Conservation (phyloP, 306 rosid species). For the Prunus kanzakura region DNA sequence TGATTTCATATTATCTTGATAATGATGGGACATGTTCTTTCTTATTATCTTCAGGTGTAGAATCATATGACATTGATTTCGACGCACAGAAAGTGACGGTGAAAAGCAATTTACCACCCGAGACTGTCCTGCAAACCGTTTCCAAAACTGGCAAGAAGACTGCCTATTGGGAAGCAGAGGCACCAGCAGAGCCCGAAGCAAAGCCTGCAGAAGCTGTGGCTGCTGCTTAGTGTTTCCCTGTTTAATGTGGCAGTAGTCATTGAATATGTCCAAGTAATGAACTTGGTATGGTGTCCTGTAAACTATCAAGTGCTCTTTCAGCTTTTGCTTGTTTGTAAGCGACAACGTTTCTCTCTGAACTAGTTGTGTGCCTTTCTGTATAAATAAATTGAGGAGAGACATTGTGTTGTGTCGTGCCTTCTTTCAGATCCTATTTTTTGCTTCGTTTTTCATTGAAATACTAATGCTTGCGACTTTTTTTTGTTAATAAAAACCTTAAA, state of each 20-base stretch:
- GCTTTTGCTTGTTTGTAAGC: conserved; percentile 24
- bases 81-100: conserved; percentile 93
- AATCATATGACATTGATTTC: conserved; percentile 78
- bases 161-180: conserved; percentile 67
- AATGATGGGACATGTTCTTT: conserved; percentile 8
- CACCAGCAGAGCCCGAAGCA: conserved; percentile 32
- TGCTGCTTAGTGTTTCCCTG: conserved; percentile 32
- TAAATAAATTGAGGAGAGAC: conserved; percentile 14
- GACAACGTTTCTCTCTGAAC: conserved; percentile 19
- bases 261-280: conserved; percentile 12
- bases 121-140: conserved; percentile 70
- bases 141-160: conserved; percentile 92
- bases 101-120: conserved; percentile 65
- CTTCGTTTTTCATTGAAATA: background rate
- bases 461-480: background rate
- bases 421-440: background rate
- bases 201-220: conserved; percentile 47
- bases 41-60: conserved; percentile 59
- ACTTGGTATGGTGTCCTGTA: conserved; percentile 6
- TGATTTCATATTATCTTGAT: background rate
- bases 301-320: conserved; percentile 19
- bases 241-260: conserved; percentile 19
- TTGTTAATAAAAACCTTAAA: no score
- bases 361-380: conserved; percentile 14
- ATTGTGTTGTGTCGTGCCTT: background rate